These are phyloP conservation scores for Solanum megistacrolobum DNA, from an alignment of 257 asterid species.

Conservation along the genomic window DNA sequence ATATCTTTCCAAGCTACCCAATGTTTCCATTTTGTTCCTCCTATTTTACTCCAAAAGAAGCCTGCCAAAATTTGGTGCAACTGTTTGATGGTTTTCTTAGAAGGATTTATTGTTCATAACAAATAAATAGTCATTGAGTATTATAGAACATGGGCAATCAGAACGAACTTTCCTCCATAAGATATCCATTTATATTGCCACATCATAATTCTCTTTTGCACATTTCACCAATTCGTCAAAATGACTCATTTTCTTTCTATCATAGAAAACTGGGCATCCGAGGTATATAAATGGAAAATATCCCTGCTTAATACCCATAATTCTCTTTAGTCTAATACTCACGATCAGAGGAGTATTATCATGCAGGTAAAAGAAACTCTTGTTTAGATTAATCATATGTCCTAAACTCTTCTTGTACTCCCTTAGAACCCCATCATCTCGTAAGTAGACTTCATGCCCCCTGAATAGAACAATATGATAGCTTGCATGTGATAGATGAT, in stretches of 20 bases:
- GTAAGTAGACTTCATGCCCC: neutral
- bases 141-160: neutral
- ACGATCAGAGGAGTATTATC: neutral
- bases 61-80: neutral
- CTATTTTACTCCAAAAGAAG: neutral
- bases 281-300: neutral
- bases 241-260: neutral
- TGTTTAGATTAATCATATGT: neutral
- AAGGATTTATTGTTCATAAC: neutral
- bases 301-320: neutral
- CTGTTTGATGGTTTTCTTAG: neutral
- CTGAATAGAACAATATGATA: neutral
- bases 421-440: neutral
- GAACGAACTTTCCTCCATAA: neutral
- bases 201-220: neutral
- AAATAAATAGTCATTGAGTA: neutral
- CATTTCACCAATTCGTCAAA: neutral
- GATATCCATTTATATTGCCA: neutral
- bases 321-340: neutral
- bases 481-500: neutral
- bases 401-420: neutral
- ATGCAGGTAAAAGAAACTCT: too few species aligned
- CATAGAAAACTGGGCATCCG: too few species aligned
- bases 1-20: neutral
- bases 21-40: neutral